Evolutionary conservation across 108 stramenopile species (phyloP).

Genomic region (Cyclotella sp.): DNA sequence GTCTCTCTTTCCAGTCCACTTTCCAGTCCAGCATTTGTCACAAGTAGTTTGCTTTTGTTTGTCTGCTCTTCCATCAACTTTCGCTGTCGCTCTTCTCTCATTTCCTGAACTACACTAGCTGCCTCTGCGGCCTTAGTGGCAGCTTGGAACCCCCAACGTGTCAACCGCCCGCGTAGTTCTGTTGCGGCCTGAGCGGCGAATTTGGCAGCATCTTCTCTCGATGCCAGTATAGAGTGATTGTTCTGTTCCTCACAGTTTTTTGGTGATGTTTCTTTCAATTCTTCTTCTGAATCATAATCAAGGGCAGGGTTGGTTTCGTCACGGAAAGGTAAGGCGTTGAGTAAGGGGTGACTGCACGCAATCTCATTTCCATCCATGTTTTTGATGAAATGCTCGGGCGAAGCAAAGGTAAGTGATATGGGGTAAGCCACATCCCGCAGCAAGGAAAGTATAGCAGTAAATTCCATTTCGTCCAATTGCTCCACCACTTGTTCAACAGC

Average conservation of each 20-base stretch:
- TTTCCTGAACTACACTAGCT: conserved; percentile 42
- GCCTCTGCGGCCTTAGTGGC: conserved; percentile 45
- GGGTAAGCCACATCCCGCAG: conserved; percentile 26
- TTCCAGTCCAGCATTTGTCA: not conserved
- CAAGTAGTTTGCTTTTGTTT: conserved; percentile 3
- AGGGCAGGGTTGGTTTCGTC: not conserved
- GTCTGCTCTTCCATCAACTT: conserved; percentile 36
- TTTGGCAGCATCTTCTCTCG: conserved; percentile 46
- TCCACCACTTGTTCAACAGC: not conserved
- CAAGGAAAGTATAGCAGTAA: conserved; percentile 27
- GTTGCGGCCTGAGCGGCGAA: conserved; percentile 42
- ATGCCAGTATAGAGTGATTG: conserved; percentile 30
- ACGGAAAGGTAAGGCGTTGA: not conserved
- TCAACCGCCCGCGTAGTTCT: conserved; percentile 41
- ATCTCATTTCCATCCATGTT: not conserved
- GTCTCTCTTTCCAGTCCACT: not conserved
- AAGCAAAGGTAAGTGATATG: conserved; percentile 23
- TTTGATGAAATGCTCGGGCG: not conserved
- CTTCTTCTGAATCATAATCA: not conserved
- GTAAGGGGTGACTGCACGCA: not conserved
- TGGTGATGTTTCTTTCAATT: not conserved
- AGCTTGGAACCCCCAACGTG: conserved; percentile 49
- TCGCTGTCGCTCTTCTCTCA: conserved; percentile 43
- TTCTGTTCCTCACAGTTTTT: not conserved
- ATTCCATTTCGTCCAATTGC: conserved; percentile 33